Evolutionary conservation across 2,329 filamentous ascomycete species (phyloP), one percentile per base, ranked within the genome.

Genomic region (Paradendryphiella salina): DNA sequence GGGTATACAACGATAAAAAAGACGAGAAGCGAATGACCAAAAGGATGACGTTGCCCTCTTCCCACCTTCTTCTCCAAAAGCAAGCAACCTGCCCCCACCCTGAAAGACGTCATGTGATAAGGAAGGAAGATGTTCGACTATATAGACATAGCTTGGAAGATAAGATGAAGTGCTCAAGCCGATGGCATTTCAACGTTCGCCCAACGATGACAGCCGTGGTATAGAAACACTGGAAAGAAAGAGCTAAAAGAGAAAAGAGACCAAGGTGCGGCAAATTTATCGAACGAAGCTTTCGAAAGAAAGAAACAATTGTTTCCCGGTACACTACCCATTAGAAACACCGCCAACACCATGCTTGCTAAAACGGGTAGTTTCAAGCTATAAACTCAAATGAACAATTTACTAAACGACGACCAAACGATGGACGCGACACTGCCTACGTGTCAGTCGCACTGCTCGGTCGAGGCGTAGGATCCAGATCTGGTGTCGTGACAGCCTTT

Each of bases 271-370:
- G 21, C 21, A 6, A 23, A 23, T 23, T 23, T 7, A 23, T 23
- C 21, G 3, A 15, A 26, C 11, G 37, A 9, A 15, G 28, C 15
- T 33, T 33, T 6, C 23, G 9, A 47, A n/a, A 5, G 14, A 13
- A 38, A 14, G 18, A 14, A 44, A 34, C 15, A 14, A 34, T 50
- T 53, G 58, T 67, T 64, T 67, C 65, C 60, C 59, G 63, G 66
- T 68, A 63, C 65, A 67, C 63, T 67, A 69, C 63, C 64, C 50
- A 63, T 56, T 41, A 61, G 62, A 63, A 70, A 70, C 64, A 61
- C 68, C 68, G 54, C 65, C 67, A 70, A 70, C 67, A 66, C 69
- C 69, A 61, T 67, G 67, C 67, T 70, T 47, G 17, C 17, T 36
- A 35, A 46, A 50, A 43, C 43, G 45, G 43, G 39, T 36, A 37